Percentiles rank a stretch among this genome's conserved stretches.
Evolutionary conservation across 2,329 filamentous ascomycete species (phyloP).

Genomic region (Botrytis hyacinthi): DNA sequence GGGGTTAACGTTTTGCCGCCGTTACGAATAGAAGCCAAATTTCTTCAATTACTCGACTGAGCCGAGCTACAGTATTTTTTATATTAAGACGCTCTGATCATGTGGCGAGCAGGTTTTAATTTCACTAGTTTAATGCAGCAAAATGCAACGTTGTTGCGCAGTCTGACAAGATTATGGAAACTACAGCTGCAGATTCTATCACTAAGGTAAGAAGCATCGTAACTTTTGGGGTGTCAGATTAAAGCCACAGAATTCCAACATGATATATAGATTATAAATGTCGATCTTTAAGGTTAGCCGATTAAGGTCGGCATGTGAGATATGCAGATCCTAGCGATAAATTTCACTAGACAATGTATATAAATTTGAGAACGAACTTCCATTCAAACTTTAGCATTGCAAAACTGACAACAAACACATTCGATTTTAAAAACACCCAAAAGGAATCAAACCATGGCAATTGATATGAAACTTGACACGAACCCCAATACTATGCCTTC

Average conservation of each 20-base stretch:
- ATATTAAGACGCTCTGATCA: background rate
- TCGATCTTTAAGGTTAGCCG: background rate
- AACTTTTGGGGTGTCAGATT: background rate
- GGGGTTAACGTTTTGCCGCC: too few species aligned
- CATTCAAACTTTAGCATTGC: background rate
- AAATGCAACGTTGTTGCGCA: background rate
- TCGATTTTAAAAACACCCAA: background rate
- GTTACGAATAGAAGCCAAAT: too few species aligned
- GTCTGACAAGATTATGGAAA: background rate
- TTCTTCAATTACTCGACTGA: background rate
- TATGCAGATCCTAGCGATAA: background rate
- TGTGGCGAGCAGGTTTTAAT: background rate
- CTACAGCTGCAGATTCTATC: background rate
- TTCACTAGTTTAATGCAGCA: background rate
- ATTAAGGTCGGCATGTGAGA: background rate
- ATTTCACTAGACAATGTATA: background rate
- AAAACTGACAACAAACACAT: background rate
- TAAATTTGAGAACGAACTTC: background rate
- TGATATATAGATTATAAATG: background rate
- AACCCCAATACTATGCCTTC: background rate
- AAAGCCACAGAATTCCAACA: background rate
- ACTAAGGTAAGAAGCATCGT: background rate
- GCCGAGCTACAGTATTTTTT: too few species aligned
- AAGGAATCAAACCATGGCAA: background rate
- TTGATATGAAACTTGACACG: background rate